phyloP scores from a whole-genome alignment of 179 eudicot genomes.

The Beta corolliflora region DNA sequence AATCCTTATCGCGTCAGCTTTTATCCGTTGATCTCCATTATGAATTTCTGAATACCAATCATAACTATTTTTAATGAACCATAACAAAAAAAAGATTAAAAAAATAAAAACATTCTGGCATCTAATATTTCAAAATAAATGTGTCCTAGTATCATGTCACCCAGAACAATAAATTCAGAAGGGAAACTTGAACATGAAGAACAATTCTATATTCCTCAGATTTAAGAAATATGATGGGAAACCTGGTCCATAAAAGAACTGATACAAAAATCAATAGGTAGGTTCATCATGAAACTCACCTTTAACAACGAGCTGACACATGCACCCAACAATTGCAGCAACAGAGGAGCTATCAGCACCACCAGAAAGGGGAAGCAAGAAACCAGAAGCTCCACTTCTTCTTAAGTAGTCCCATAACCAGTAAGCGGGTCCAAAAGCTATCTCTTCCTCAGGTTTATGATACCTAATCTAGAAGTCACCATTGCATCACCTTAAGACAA shows the following conservation, averaged over 20 bases:
- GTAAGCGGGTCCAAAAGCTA: slow-evolving; percentile 95
- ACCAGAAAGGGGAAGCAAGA: slow-evolving; percentile 97
- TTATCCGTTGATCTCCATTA: slow-evolving; percentile 83
- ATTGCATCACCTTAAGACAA: slow-evolving; percentile 6
- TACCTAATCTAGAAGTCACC: slow-evolving; percentile 60
- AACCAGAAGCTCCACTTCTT: slow-evolving; percentile 99
- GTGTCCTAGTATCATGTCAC: background rate
- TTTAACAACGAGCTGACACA: slow-evolving; percentile 98
- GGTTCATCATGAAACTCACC: slow-evolving; percentile 39
- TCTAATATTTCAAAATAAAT: background rate
- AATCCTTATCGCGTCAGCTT: slow-evolving; percentile 88
- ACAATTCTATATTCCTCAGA: background rate
- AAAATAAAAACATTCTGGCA: background rate
- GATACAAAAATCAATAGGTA: background rate
- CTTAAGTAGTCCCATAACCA: slow-evolving; percentile 98
- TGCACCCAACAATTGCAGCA: slow-evolving; percentile 98
- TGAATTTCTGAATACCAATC: slow-evolving; percentile 56
- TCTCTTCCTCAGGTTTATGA: slow-evolving; percentile 93
- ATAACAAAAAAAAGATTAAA: background rate
- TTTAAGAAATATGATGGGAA: background rate
- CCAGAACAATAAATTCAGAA: background rate
- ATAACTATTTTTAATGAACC: background rate
- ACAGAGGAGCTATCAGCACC: slow-evolving; percentile 99
- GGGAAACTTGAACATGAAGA: background rate
- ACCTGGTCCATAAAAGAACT: background rate